These are phyloP conservation scores for Elongisporangium anandrum DNA, from an alignment of 352 stramenopile species.

Conservation along the genomic window DNA sequence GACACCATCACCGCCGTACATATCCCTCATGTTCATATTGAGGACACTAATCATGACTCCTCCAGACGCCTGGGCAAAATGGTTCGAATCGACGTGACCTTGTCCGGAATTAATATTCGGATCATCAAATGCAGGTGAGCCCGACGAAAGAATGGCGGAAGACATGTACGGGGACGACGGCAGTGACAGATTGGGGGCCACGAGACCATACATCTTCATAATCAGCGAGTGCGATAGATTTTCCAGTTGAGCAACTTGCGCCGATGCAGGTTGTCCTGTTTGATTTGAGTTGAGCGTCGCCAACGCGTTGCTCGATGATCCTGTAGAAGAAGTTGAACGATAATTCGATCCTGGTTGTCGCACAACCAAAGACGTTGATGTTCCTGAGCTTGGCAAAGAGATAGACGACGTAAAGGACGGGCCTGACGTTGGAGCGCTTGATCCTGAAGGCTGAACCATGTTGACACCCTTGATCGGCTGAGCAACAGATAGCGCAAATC, in stretches of 20 bases:
- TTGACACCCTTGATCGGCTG: slow-evolving; percentile 40
- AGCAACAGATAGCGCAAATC: slow-evolving; percentile 50
- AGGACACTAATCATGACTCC: slow-evolving; percentile 75
- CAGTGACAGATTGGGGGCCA: slow-evolving; percentile 45
- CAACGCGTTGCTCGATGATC: not conserved
- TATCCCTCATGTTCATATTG: slow-evolving; percentile 78
- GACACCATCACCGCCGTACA: slow-evolving; percentile 66
- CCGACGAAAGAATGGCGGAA: slow-evolving; percentile 3
- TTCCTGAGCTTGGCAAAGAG: not conserved
- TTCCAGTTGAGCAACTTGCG: slow-evolving; percentile 28
- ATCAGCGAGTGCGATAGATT: slow-evolving; percentile 73
- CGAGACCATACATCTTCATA: slow-evolving; percentile 81
- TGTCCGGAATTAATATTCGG: slow-evolving; percentile 6
- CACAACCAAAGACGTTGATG: not conserved
- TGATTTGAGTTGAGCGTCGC: not conserved
- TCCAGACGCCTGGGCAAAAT: slow-evolving; percentile 49
- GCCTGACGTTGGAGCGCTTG: slow-evolving; percentile 12
- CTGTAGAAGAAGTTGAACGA: not conserved
- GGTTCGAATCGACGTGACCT: slow-evolving; percentile 49
- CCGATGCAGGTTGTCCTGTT: slow-evolving; percentile 1
- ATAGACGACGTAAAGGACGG: not conserved
- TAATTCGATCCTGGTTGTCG: not conserved
- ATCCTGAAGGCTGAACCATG: slow-evolving; percentile 25
- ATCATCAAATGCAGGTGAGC: slow-evolving; percentile 9
- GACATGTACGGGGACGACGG: slow-evolving; percentile 35